Base-by-base conservation (phyloP, 2,329 filamentous ascomycete genomes). In the Tolypocladium sp. region DNA sequence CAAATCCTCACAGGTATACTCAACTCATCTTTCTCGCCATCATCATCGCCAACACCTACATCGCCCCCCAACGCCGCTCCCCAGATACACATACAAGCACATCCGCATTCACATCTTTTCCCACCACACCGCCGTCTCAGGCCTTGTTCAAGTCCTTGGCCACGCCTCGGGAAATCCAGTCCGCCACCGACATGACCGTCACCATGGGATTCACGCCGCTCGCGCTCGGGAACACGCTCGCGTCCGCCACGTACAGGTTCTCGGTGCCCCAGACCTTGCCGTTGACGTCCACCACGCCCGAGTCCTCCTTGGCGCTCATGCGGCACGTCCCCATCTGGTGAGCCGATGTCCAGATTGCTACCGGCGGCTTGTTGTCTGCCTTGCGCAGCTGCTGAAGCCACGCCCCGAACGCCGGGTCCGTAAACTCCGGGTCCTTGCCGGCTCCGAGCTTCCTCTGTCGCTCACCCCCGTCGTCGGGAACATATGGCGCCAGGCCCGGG, bases 171-270 rank as follows among this genome's bases (percentile, higher is more conserved):
- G 83, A 83, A 62, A 90, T 86, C 74, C 82, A 83, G 67, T 89
- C 84, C 55, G 84, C 79, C 66, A 89, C 81, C 1, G 84, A 83
- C 89, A 92, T 91, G 59, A 78, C 81, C 15, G 89, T 91, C 51
- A 92, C 77, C 90, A 93, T 92, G 15, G 90, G 90, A 70, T 92
- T 92, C 37, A 92, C 89, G 1, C 90, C 90, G 69, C 85, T 90
- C 13, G 89, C 88, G 59, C 82, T 87, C 1, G 88, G 90, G 62
- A 92, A 89, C 13, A 91, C 85, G 69, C 87, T 91, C 52, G 88
- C 84, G 71, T 93, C 90, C 12, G 86, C 84, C 22, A 92, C 83
- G 68, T 85, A 91, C 65, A 92, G 67, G 0, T 81, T 82, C 65
- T 85, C 74, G 0, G 77, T 79, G 1, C 82, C 88, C 87, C 88